Base-by-base conservation (phyloP, 176 grass and related monocot genomes). In the Avena sativa region DNA sequence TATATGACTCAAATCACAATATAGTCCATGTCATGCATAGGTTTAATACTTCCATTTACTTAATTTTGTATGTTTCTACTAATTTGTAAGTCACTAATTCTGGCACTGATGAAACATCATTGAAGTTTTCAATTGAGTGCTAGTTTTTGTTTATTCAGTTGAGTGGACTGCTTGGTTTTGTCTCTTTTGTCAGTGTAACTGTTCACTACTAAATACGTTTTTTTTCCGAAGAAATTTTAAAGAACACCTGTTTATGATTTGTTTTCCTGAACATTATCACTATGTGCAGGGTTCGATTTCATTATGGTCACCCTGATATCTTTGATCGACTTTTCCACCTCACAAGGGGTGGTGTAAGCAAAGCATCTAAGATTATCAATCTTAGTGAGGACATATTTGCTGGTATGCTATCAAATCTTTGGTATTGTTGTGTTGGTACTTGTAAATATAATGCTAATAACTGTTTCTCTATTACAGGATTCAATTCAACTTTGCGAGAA, bases 381-480 rank as follows among this genome's bases (percentile, higher is more conserved):
- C 88, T 98, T 87, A 98, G 96, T 53, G 96, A 98, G 88, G 96
- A 94, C 81, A 98, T 98, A 88, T 96, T 98, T 95, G 93, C 93
- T 87, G 94, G 94, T 89, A 88, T 55, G 57, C 19, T 47, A 75
- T 34, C 88, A 49, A n/a, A 12, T 62, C 51, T 86, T 78, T 34
- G 4, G 32, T 25, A 3, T 76, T 83, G n/a, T 46, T 78, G 30
- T 47, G 25, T 79, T 69, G 40, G 30, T 79, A 60, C 15, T 17
- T 51, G 36, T 10, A 84, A 65, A 83, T 34, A 21, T 48, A 79
- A 55, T 87, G 34, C 14, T 84, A 62, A 84, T 40, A 40, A 36
- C 8, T 26, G 3, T 38, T 13, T 43, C 49, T 81, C 61, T 56
- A 17, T 11, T 63, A 56, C 49, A 98, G 94, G 97, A 69, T 98